Conservation (phyloP, 1,284 basidiomycete species). For the Cutaneotrichosporon sp. region DNA sequence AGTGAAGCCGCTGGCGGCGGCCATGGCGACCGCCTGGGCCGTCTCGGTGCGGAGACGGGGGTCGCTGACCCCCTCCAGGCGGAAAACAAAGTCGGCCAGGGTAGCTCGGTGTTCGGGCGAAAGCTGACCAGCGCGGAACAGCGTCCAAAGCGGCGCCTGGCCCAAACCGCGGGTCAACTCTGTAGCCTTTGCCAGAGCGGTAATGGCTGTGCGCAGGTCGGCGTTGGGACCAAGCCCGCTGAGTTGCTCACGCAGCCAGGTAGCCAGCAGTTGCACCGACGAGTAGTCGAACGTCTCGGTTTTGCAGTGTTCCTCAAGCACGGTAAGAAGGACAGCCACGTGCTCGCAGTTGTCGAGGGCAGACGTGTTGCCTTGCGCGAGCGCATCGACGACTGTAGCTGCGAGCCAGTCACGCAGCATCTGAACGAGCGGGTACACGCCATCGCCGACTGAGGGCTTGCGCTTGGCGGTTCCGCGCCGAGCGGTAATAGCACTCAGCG, state of each 20-base stretch:
- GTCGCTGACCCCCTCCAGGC: constrained; percentile 10
- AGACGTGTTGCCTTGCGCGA: not conserved
- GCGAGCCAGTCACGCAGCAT: constrained; percentile 22
- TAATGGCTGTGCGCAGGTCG: constrained; percentile 13
- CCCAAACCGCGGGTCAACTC: constrained; percentile 45
- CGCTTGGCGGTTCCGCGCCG: constrained; percentile 23
- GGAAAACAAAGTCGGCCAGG: constrained; percentile 3
- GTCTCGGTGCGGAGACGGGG: constrained; percentile 12
- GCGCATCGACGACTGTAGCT: not conserved
- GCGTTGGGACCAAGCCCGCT: constrained; percentile 14
- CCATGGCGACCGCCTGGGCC: constrained; percentile 17
- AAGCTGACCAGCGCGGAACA: constrained; percentile 30
- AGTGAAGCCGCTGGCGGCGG: constrained; percentile 1
- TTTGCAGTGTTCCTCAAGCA: constrained; percentile 39
- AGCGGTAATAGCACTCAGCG: constrained; percentile 22
- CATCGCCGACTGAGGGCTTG: constrained; percentile 28
- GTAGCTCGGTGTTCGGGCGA: constrained; percentile 8
- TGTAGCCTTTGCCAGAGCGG: constrained; percentile 32
- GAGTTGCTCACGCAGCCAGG: constrained; percentile 39
- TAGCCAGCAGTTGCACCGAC: constrained; percentile 47
- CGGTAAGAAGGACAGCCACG: constrained; percentile 4
- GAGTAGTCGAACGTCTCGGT: constrained; percentile 47
- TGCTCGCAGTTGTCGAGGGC: constrained; percentile 7
- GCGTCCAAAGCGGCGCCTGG: constrained; percentile 49
- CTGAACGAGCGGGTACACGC: constrained; percentile 30